Evolutionary conservation across 768 basidiomycete species (phyloP).

Genomic region (Suillus clintonianus): DNA sequence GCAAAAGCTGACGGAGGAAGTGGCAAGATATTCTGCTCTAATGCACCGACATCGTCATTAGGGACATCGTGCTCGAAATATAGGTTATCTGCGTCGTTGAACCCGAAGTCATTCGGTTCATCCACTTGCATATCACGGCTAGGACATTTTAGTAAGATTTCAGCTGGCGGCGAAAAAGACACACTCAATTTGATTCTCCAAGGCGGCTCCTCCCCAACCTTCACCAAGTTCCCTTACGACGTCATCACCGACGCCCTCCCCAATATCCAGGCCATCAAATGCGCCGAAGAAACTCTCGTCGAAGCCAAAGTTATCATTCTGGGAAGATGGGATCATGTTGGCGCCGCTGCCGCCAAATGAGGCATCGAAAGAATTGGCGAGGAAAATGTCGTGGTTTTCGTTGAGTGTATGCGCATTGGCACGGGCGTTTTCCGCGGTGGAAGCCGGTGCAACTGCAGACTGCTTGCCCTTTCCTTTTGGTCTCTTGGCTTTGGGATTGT

Average conservation of each 20-base stretch:
- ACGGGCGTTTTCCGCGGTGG: conserved; percentile 45
- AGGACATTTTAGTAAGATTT: not conserved
- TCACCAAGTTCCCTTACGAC: conserved; percentile 74
- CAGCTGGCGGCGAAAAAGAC: not conserved
- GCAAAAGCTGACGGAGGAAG: not conserved
- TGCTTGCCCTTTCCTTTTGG: conserved; percentile 28
- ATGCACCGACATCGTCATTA: not conserved
- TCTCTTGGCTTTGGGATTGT: conserved; percentile 41
- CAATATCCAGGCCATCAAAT: conserved; percentile 58
- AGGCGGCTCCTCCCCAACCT: conserved; percentile 54
- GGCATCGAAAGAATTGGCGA: conserved; percentile 65
- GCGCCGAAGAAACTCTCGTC: conserved; percentile 54
- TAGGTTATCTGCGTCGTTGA: conserved; percentile 8
- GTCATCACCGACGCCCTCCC: conserved; percentile 69
- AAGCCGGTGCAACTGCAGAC: conserved; percentile 24
- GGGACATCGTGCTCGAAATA: not conserved
- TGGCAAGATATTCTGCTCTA: not conserved
- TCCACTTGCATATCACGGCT: not conserved
- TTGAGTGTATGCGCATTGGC: conserved; percentile 64
- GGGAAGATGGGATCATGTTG: conserved; percentile 54
- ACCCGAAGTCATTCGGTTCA: conserved; percentile 15
- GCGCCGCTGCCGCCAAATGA: conserved; percentile 48
- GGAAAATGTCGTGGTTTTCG: conserved; percentile 68
- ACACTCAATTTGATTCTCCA: conserved; percentile 25
- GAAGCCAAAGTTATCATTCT: conserved; percentile 48